Conservation (phyloP, 768 basidiomycete genomes). For the Leccinum obscurum region DNA sequence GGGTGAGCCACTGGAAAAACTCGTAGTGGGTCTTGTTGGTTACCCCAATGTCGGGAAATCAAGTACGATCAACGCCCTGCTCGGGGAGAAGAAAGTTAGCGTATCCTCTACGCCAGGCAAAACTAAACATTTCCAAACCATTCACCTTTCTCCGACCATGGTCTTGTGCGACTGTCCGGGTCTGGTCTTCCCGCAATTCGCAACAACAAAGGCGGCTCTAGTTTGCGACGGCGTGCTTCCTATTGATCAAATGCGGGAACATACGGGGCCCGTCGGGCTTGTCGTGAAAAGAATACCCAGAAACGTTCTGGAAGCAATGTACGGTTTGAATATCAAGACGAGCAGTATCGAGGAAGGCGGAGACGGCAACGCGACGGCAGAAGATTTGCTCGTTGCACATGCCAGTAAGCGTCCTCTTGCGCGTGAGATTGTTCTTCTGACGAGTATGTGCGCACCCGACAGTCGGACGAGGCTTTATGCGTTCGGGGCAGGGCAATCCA, state of each 20-base stretch:
- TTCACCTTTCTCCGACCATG: constrained; percentile 85
- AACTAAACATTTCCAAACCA: constrained; percentile 99
- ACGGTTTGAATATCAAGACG: constrained; percentile 77
- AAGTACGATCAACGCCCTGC: constrained; percentile 92
- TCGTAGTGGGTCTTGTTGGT: constrained; percentile 89
- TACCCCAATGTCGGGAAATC: constrained; percentile 99
- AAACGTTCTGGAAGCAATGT: constrained; percentile 83
- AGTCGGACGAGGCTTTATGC: constrained; percentile 93
- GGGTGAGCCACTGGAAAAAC: constrained; percentile 59
- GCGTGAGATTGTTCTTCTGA: constrained; percentile 7
- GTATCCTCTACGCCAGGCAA: constrained; percentile 98
- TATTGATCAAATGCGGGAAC: constrained; percentile 95
- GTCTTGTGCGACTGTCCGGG: constrained; percentile 97
- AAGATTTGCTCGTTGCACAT: constrained; percentile 83
- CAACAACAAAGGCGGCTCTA: constrained; percentile 92
- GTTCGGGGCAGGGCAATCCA: constrained; percentile 94
- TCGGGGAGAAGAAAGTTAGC: constrained; percentile 97
- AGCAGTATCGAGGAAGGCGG: constrained; percentile 79
- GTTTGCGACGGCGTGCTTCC: constrained; percentile 97
- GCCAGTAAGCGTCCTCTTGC: constrained; percentile 67
- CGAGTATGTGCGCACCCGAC: constrained; percentile 13
- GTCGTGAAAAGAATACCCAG: constrained; percentile 78
- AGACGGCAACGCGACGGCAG: constrained; percentile 68
- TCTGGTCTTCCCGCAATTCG: constrained; percentile 97
- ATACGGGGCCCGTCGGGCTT: constrained; percentile 80